Percentiles rank a stretch among this genome's conserved stretches.
Conservation (phyloP, 2,329 filamentous ascomycete species). For the Mycosphaerella arachidis region DNA sequence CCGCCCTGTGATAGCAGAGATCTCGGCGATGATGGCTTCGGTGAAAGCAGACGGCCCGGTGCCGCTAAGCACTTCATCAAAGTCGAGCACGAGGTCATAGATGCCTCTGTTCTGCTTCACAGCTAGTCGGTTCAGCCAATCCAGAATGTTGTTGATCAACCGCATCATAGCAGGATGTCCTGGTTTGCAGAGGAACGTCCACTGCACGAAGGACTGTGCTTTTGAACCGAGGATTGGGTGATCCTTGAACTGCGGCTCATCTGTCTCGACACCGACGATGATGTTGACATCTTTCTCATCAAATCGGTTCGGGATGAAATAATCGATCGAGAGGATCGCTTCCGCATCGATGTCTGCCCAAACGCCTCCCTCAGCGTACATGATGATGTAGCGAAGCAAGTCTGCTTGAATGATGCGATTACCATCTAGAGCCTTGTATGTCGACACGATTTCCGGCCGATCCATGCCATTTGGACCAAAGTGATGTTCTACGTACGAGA, state of each 20-base stretch:
- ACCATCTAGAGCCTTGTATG: conserved; percentile 55
- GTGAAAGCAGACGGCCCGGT: conserved; percentile 69
- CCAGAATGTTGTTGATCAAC: conserved; percentile 63
- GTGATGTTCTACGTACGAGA: conserved; percentile 62
- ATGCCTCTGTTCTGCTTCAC: conserved; percentile 55
- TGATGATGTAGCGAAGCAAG: conserved; percentile 60
- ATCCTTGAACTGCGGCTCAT: conserved; percentile 59
- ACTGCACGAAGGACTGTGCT: conserved; percentile 67
- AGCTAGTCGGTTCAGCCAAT: conserved; percentile 58
- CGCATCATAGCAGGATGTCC: conserved; percentile 62
- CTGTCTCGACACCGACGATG: conserved; percentile 66
- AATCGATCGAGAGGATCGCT: conserved; percentile 48
- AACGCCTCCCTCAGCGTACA: conserved; percentile 60
- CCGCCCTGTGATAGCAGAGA: conserved; percentile 48
- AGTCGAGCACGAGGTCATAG: conserved; percentile 59
- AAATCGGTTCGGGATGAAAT: conserved; percentile 61
- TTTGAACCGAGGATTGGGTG: conserved; percentile 64
- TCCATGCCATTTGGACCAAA: conserved; percentile 60
- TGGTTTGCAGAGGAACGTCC: conserved; percentile 68
- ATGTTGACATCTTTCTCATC: conserved; percentile 59
- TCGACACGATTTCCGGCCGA: conserved; percentile 59
- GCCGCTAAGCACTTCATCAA: conserved; percentile 66
- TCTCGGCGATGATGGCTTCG: conserved; percentile 58
- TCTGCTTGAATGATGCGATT: conserved; percentile 60
- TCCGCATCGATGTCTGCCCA: conserved; percentile 59